phyloP scores from a whole-genome alignment of 2,329 filamentous ascomycete genomes.

The Fusarium sp. region DNA sequence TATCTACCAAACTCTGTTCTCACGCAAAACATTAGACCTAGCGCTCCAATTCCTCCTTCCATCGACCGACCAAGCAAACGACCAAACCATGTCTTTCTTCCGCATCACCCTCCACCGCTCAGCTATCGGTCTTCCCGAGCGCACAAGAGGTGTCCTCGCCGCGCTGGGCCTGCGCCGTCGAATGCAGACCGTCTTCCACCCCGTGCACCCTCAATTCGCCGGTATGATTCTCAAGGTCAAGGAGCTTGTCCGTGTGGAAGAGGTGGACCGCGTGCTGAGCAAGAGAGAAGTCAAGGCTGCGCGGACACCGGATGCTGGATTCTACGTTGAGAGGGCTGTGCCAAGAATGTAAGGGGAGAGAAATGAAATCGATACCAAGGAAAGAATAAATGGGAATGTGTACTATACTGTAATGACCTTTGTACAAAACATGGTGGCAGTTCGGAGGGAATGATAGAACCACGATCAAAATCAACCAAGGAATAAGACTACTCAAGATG shows the following conservation, averaged over 20 bases:
- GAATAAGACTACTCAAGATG: neutral
- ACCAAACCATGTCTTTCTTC: slow-evolving; percentile 77
- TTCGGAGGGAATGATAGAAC: slow-evolving; percentile 11
- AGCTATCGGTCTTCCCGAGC: slow-evolving; percentile 85
- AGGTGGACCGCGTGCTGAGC: slow-evolving; percentile 74
- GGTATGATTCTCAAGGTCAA: slow-evolving; percentile 96
- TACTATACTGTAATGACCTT: slow-evolving; percentile 50
- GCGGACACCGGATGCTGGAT: slow-evolving; percentile 81
- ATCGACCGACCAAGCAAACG: neutral
- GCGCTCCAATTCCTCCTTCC: slow-evolving; percentile 12
- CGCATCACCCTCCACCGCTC: slow-evolving; percentile 91
- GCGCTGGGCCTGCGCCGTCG: slow-evolving; percentile 88
- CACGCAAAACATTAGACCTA: slow-evolving; percentile 18
- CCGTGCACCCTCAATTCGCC: slow-evolving; percentile 81
- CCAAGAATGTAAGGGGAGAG: slow-evolving; percentile 33
- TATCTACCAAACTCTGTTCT: neutral
- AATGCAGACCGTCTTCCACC: slow-evolving; percentile 89
- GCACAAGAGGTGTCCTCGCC: slow-evolving; percentile 81
- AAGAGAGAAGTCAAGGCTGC: slow-evolving; percentile 75
- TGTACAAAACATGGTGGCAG: slow-evolving; percentile 40
- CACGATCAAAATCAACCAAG: slow-evolving; percentile 16
- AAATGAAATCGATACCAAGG: neutral
- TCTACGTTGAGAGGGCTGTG: slow-evolving; percentile 75
- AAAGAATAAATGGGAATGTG: slow-evolving; percentile 23
- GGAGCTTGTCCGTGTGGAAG: slow-evolving; percentile 85